phyloP scores from a whole-genome alignment of 2,329 filamentous ascomycete species.

The Aspergillus sojae region DNA sequence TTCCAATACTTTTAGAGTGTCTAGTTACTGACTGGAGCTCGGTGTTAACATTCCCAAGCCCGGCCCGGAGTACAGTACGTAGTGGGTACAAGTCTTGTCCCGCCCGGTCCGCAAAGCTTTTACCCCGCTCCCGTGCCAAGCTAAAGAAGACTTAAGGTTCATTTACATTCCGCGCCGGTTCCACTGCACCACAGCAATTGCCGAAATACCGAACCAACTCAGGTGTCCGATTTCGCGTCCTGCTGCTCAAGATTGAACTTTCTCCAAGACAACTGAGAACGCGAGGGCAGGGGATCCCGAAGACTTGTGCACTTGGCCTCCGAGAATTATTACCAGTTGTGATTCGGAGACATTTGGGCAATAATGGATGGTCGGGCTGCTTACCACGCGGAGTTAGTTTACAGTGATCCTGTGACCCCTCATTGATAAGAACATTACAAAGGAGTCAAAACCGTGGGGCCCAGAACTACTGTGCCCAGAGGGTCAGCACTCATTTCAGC shows the following conservation, averaged over 20 bases:
- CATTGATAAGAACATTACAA: not conserved
- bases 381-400: not conserved
- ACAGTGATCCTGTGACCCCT: not conserved
- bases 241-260: too few species aligned
- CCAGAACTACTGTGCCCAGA: not conserved
- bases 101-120: not conserved
- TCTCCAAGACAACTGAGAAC: not conserved
- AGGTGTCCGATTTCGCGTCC: too few species aligned
- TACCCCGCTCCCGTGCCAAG: not conserved
- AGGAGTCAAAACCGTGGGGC: not conserved
- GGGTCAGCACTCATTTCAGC: not conserved
- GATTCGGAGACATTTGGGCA: not conserved
- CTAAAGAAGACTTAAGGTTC: not conserved
- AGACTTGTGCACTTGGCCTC: not conserved
- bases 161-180: not conserved
- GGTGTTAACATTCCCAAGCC: too few species aligned
- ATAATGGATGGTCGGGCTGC: not conserved
- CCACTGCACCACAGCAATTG: not conserved
- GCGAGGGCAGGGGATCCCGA: not conserved
- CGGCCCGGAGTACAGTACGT: not conserved
- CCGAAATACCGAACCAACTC: too few species aligned
- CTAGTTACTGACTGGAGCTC: too few species aligned
- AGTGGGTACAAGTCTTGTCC: not conserved
- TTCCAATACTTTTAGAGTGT: too few species aligned
- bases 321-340: not conserved